Conservation (phyloP, 2,329 filamentous ascomycete species). For the Raffaelea ambrosiae region DNA sequence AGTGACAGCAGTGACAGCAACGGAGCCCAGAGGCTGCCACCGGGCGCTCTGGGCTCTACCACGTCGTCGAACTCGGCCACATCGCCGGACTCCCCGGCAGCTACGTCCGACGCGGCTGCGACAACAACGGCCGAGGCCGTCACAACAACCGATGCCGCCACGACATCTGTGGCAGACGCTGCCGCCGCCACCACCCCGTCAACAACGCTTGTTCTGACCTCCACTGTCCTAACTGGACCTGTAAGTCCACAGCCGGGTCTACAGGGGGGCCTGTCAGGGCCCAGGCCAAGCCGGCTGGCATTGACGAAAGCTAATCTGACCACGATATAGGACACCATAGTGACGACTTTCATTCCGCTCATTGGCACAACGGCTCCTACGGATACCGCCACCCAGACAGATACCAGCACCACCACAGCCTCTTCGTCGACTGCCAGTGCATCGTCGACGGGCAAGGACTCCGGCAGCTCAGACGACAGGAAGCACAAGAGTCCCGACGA, state of each 20-base stretch:
- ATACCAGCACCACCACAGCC: not conserved
- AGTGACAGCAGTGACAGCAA: not conserved
- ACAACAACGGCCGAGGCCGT: too few species aligned
- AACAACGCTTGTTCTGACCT: slow-evolving; percentile 10
- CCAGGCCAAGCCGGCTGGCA: too few species aligned
- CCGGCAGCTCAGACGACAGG: slow-evolving; percentile 1
- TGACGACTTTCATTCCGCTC: slow-evolving; percentile 10
- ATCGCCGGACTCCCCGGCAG: too few species aligned
- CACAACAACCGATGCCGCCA: not conserved
- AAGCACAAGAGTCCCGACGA: slow-evolving; percentile 4
- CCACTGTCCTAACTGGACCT: slow-evolving; percentile 7
- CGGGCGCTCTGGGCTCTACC: too few species aligned
- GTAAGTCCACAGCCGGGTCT: slow-evolving; percentile 3
- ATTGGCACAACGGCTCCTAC: not conserved
- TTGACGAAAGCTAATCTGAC: not conserved
- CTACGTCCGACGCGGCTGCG: too few species aligned
- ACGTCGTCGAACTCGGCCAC: too few species aligned
- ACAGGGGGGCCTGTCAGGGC: too few species aligned
- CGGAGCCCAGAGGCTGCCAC: too few species aligned
- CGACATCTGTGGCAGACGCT: not conserved
- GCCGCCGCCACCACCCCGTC: not conserved
- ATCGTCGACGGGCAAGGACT: not conserved
- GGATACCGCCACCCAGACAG: not conserved
- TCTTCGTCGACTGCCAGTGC: not conserved
- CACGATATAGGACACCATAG: slow-evolving; percentile 1